Base-by-base conservation (phyloP, 2,329 filamentous ascomycete species). In the Mycosphaerella sp. region DNA sequence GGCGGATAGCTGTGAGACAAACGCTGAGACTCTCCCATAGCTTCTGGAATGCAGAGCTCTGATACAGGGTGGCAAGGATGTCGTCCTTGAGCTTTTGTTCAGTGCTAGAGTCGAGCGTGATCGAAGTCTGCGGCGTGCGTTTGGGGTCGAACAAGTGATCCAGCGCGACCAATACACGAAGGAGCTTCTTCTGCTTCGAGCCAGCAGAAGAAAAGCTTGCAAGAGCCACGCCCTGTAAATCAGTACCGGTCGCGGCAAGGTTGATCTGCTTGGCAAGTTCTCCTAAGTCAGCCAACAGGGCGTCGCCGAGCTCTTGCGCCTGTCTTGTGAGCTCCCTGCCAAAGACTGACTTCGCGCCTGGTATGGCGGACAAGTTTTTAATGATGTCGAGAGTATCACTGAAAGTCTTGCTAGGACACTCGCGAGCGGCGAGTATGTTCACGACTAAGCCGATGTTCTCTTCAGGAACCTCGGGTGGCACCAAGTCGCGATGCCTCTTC, bases 341-440 rank as follows among this genome's bases (percentile, higher is more conserved):
- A 69, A 98, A 97, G 9, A 89, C 80, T 50, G 87, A 82, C 72
- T 95, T 93, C 14, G 92, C 90, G 10, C 87, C 89, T 12, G 92
- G 90, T 57, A 98, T 93, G 39, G 88, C 85, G 4, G 91, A 97
- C 42, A 98, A 80, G 66, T 97, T 96, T 75, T 95, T 97, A 76
- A 98, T 95, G n/a, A 95, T 95, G 12, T 92, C 93, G 51, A 98
- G 81, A 0, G 93, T 97, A 71, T 97, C 95, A 68, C 93, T 88
- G 79, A 98, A 98, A 0, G 93, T 97, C 77, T 95, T 96, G 59
- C 89, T 91, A 67, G 89, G 95, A 73, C 93, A 98, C 71, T 98
- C 93, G 46, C 91, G 86, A 59, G 92, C 92, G 42, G 95, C 89
- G 61, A 98, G 87, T 54, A 98, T 95, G 69, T 93, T 93, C 63